These are phyloP conservation scores for Dactylonectria macrodidyma DNA, from an alignment of 2,329 filamentous ascomycete species.

Conservation along the genomic window DNA sequence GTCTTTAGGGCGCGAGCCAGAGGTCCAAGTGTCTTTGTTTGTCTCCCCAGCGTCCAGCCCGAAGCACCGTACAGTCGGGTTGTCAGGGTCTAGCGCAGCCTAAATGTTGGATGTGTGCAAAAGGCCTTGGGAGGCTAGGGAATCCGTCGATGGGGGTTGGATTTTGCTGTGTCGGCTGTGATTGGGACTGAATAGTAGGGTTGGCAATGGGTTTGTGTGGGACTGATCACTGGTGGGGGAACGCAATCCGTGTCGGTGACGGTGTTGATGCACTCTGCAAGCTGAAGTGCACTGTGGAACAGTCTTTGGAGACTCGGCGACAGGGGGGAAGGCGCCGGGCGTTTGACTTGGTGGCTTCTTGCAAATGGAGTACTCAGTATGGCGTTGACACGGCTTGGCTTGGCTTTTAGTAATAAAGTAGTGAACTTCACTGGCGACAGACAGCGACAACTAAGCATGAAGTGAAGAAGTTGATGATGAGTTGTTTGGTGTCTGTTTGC, in stretches of 20 bases:
- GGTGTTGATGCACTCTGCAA: neutral
- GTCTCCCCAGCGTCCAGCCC: neutral
- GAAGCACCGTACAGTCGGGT: neutral
- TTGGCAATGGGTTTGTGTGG: constrained; percentile 42
- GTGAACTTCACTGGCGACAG: neutral
- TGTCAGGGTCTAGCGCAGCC: neutral
- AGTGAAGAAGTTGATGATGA: too few species aligned
- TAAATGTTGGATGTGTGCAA: neutral
- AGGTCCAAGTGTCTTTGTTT: neutral
- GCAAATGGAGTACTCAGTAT: too few species aligned
- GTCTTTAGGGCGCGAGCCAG: neutral
- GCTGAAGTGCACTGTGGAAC: constrained; percentile 5
- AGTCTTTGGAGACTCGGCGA: neutral
- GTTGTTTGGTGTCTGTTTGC: neutral
- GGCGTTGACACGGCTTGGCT: neutral
- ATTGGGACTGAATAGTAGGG: constrained; percentile 45
- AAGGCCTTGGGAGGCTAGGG: neutral
- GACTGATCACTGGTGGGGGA: constrained; percentile 22
- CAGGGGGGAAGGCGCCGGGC: neutral
- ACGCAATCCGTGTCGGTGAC: constrained; percentile 1
- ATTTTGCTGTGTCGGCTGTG: constrained; percentile 31
- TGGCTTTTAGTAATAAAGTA: neutral
- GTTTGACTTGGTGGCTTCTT: too few species aligned
- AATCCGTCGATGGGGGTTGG: constrained; percentile 12
- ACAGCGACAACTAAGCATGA: neutral